These are phyloP conservation scores for Cyclanthera cordifolia DNA, from an alignment of 306 rosid genomes.

Conservation along the genomic window DNA sequence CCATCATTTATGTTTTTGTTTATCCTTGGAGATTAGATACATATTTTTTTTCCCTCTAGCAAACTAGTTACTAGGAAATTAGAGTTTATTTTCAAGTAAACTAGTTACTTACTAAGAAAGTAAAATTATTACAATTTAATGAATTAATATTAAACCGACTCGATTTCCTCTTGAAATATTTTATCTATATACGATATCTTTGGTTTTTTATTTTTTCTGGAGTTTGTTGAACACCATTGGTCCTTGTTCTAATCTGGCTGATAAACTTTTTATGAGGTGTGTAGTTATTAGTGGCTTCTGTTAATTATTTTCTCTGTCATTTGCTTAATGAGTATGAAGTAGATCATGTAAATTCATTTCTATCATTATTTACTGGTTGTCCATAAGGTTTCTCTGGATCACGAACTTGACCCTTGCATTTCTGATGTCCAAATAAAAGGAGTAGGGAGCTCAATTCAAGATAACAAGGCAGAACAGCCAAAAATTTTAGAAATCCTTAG, in stretches of 20 bases:
- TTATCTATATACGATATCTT: background rate
- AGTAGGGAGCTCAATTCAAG: background rate
- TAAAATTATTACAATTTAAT: background rate
- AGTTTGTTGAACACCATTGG: background rate
- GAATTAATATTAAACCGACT: background rate
- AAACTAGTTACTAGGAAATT: background rate
- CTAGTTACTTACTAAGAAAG: background rate
- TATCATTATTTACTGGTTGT: background rate
- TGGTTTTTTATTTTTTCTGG: background rate
- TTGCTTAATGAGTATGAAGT: background rate
- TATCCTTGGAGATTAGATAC: background rate
- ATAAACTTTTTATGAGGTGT: background rate
- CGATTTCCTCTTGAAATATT: background rate
- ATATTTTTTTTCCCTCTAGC: too few species aligned
- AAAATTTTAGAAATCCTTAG: background rate
- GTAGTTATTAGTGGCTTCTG: background rate
- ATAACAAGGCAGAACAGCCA: background rate
- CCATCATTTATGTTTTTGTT: background rate
- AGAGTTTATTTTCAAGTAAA: background rate
- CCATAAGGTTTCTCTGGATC: background rate
- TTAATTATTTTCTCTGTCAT: background rate
- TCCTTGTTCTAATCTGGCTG: background rate
- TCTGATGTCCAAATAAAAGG: slow-evolving; percentile 1
- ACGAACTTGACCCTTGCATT: background rate
- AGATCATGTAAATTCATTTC: background rate